These are phyloP conservation scores for Phtheirospermum japonicum DNA, from an alignment of 257 asterid species.

Conservation along the genomic window DNA sequence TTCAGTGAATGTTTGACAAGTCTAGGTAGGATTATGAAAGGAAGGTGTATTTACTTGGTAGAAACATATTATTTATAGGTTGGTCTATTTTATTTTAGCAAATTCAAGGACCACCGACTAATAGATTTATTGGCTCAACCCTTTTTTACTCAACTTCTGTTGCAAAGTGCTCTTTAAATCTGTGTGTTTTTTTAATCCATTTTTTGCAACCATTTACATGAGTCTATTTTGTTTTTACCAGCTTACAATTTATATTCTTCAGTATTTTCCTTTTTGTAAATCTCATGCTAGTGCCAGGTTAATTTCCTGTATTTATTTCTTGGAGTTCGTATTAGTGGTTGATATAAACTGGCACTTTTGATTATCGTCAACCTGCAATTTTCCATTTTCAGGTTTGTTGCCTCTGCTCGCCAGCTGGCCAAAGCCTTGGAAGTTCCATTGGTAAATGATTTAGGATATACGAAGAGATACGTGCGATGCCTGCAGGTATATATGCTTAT, in stretches of 20 bases:
- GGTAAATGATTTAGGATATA: constrained; percentile 95
- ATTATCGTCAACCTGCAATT: constrained; percentile 21
- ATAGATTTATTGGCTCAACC: too few species aligned
- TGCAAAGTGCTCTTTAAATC: background rate
- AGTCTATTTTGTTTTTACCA: too few species aligned
- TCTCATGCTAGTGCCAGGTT: background rate
- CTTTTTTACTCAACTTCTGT: background rate
- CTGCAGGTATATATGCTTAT: constrained; percentile 62
- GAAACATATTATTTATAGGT: too few species aligned
- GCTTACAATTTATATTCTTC: background rate
- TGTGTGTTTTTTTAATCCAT: too few species aligned
- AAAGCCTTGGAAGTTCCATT: constrained; percentile 96
- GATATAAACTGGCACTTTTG: constrained; percentile 1
- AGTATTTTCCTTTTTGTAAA: background rate
- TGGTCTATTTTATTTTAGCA: too few species aligned
- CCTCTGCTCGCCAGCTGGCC: constrained; percentile 95
- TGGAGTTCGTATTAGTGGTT: too few species aligned
- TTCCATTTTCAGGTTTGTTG: constrained; percentile 69
- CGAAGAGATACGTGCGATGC: constrained; percentile 94
- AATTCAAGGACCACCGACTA: too few species aligned
- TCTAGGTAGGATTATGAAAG: too few species aligned
- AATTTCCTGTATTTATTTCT: background rate
- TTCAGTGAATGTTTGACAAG: too few species aligned
- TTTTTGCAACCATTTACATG: too few species aligned
- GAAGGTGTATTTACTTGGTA: too few species aligned